These are phyloP conservation scores for Populus pruinosa DNA, from an alignment of 345 rosid genomes.

Conservation along the genomic window DNA sequence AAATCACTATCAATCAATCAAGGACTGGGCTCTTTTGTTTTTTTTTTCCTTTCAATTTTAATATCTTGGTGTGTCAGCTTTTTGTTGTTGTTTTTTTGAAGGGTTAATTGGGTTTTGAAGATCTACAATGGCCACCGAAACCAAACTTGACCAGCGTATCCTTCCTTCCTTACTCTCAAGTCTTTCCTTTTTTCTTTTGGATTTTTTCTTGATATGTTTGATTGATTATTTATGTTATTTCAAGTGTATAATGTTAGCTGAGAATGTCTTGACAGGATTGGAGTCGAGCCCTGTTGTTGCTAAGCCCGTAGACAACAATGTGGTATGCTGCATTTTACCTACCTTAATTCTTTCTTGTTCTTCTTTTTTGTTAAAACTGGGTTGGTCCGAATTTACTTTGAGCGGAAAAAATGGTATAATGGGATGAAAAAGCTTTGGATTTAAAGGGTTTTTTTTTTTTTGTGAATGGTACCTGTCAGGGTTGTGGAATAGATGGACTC, in stretches of 20 bases:
- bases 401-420: not conserved
- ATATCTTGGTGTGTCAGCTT: not conserved
- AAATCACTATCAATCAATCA: not conserved
- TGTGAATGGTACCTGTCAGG: slow-evolving; percentile 12
- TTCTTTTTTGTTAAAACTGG: not conserved
- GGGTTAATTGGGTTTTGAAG: slow-evolving; percentile 18
- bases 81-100: not conserved
- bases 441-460: not conserved
- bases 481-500: slow-evolving; percentile 27
- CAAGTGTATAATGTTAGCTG: slow-evolving; percentile 22
- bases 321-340: slow-evolving; percentile 23
- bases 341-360: not conserved
- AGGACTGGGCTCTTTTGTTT: not conserved
- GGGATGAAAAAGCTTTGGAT: not conserved
- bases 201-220: not conserved
- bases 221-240: not conserved
- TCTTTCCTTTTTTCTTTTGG: not conserved
- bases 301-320: slow-evolving; percentile 25
- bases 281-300: slow-evolving; percentile 17
- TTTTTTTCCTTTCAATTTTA: not conserved
- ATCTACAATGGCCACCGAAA: slow-evolving; percentile 33
- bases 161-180: not conserved
- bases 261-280: slow-evolving; percentile 19
- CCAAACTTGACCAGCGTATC: slow-evolving; percentile 24
- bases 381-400: not conserved